Evolutionary conservation across 2,329 filamentous ascomycete genomes (phyloP).

Genomic region (Penicillium italicum): DNA sequence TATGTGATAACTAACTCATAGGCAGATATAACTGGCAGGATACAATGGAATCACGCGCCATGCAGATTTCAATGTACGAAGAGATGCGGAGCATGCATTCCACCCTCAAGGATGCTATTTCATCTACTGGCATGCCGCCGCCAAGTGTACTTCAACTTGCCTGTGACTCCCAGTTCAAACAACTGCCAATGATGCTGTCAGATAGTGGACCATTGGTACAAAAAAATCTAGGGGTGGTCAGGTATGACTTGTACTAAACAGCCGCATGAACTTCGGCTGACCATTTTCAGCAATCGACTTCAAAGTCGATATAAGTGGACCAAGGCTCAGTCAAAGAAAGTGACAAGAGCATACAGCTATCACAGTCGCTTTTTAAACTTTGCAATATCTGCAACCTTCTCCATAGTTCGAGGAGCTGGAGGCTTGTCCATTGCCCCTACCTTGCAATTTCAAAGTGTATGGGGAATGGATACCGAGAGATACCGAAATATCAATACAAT

Average conservation of each 20-base stretch:
- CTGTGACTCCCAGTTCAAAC: not conserved
- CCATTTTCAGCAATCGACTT: not conserved
- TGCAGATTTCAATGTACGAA: not conserved
- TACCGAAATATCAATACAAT: not conserved
- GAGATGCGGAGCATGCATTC: not conserved
- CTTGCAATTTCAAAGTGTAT: not conserved
- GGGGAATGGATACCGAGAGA: not conserved
- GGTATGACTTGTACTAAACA: not conserved
- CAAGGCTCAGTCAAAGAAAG: not conserved
- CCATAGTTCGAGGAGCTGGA: constrained; percentile 3
- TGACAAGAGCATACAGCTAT: not conserved
- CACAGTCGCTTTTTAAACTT: constrained; percentile 6
- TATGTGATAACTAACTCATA: not conserved
- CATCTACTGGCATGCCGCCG: not conserved
- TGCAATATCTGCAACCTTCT: constrained; percentile 6
- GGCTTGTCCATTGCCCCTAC: constrained; percentile 8
- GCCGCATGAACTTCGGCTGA: not conserved
- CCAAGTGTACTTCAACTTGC: not conserved
- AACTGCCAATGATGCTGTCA: not conserved
- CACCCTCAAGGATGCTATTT: not conserved
- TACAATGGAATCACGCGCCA: not conserved
- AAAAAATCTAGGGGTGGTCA: not conserved
- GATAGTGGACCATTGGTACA: not conserved
- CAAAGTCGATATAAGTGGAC: not conserved
- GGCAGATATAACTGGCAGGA: not conserved